Base-by-base conservation (phyloP, 108 stramenopile genomes). In the Parmales sp. region DNA sequence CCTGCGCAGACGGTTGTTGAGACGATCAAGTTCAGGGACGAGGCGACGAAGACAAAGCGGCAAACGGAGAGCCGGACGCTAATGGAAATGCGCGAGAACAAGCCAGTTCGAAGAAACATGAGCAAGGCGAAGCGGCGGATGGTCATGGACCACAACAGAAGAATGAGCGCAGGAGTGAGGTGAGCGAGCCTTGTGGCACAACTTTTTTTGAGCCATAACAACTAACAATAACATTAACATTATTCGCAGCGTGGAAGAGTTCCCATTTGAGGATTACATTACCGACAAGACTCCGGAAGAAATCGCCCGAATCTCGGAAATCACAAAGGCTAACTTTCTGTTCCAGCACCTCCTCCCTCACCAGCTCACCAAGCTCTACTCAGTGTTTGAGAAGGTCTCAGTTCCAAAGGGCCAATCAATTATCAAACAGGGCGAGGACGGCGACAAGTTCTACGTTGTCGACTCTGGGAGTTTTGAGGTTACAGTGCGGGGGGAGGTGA, bases 391-490 rank as follows among this genome's bases (percentile, higher is more conserved):
- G 64, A 73, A 68, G 72, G 19, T 68, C 20, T 20, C 29, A 48
- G 77, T 82, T 43, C 73, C 45, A 28, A 38, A 63, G 41, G 82
- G 80, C 8, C 45, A 80, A 23, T 45, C 38, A 38, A 44, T 82
- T 3, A 82, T 82, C 67, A 45, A 50, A 31, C 75, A 80, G 72
- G 77, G 77, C 20, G 82, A 80, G 51, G 70, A 69, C 67, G 82
- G 82, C 19, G 82, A 82, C 65, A 39, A 48, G n/a, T 81, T 82
- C 63, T 82, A 76, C 74, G 60, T 82, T 4, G 74, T 78, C 36
- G 75, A 80, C 49, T 43, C 31, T 34, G 82, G 82, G n/a, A 37
- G 3, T 13, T 82, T 75, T 37, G 81, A 78, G 16, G 81, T 82
- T 36, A 60, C 29, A 16, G 54, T 60, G 6, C 3, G 54, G 26